A percentile compares a stretch with the other conserved stretches of the same genome.
Conservation (phyloP, 1,284 basidiomycete species). For the Fomitopsis betulina region DNA sequence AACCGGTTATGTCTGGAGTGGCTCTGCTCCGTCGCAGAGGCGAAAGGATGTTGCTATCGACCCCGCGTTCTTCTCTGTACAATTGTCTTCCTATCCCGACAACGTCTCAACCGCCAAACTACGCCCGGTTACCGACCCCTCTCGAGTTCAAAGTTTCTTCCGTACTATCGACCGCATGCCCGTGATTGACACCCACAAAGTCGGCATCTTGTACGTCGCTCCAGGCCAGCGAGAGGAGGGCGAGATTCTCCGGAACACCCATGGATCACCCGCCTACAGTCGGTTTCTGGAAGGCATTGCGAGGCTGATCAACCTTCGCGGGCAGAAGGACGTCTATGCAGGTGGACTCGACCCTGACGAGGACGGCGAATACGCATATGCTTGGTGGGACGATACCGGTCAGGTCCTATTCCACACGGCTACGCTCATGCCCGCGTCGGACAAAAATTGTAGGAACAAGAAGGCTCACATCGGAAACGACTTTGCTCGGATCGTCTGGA, state of each 20-base stretch:
- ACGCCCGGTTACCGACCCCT: constrained; percentile 54
- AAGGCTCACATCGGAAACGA: constrained; percentile 95
- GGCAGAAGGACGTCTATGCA: constrained; percentile 91
- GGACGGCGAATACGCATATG: constrained; percentile 94
- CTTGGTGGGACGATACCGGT: constrained; percentile 98
- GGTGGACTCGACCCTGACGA: constrained; percentile 88
- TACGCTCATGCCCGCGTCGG: constrained; percentile 92
- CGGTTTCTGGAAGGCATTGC: constrained; percentile 91
- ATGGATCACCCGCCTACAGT: constrained; percentile 94
- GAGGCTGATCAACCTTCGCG: constrained; percentile 84
- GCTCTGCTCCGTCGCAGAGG: constrained; percentile 79
- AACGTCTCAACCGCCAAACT: constrained; percentile 29
- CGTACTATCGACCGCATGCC: constrained; percentile 81
- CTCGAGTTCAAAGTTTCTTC: constrained; percentile 51
- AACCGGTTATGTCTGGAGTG: constrained; percentile 82
- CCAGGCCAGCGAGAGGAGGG: constrained; percentile 83
- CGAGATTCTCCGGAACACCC: constrained; percentile 87
- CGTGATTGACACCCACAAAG: constrained; percentile 97
- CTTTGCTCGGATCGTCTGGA: constrained; percentile 94
- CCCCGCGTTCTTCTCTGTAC: constrained; percentile 85
- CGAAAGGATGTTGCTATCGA: constrained; percentile 84
- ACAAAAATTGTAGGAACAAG: constrained; percentile 69
- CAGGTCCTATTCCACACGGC: constrained; percentile 96
- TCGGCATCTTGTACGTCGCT: constrained; percentile 95
- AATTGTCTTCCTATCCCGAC: constrained; percentile 80